Percentiles rank a stretch among this genome's conserved stretches.
phyloP scores from a whole-genome alignment of 768 basidiomycete genomes.

The Boletus fagicola region DNA sequence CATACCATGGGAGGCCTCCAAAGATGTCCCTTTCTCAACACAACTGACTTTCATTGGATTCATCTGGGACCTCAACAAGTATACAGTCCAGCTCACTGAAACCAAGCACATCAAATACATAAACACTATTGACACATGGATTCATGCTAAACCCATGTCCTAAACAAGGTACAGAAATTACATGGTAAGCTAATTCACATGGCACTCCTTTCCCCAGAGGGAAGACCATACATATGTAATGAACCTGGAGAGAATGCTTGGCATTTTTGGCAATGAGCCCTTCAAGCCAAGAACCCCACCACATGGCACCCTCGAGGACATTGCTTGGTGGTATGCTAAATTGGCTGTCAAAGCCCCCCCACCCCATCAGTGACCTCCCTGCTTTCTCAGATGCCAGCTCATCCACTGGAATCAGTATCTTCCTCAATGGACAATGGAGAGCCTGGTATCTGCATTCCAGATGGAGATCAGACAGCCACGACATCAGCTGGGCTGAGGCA shows the following conservation, averaged over 20 bases:
- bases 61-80: fast-evolving
- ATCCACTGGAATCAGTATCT: no score
- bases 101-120: not conserved
- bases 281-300: not conserved
- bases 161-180: no score
- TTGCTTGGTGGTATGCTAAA: not conserved
- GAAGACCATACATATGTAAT: not conserved
- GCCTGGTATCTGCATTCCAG: not conserved
- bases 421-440: not conserved
- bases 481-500: no score
- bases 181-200: no score
- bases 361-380: no score
- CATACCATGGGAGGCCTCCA: not conserved
- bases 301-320: not conserved
- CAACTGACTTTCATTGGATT: not conserved
- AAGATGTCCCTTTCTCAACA: not conserved
- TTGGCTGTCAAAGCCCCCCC: no score
- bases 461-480: no score
- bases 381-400: no score
- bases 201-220: not conserved
- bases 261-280: not conserved
- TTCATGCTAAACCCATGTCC: no score
- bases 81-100: fast-evolving
- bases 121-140: fast-evolving
- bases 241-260: not conserved